Base-by-base conservation (phyloP, 2,329 filamentous ascomycete genomes). In the Metarhizium anisopliae region DNA sequence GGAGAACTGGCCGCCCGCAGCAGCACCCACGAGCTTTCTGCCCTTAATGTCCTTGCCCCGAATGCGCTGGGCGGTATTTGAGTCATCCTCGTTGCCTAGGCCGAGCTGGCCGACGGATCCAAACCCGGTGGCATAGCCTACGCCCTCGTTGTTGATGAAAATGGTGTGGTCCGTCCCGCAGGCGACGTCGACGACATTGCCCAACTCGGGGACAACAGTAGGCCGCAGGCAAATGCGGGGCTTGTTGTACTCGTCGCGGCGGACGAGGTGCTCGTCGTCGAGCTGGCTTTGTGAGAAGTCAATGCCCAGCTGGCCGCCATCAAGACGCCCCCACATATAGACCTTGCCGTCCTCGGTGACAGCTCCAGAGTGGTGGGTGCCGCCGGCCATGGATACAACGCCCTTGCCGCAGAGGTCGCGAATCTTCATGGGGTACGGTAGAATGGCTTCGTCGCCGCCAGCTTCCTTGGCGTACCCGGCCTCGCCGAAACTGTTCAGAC, bases 1-100 rank as follows among this genome's bases (percentile, higher is more conserved):
- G 1, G 85, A 87, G 69, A 84, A 96, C 67, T 96, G 92, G 5
- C 91, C 91, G 61, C 93, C 92, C n/a, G 87, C 87, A 47, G 89
- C 89, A n/a, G 88, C 89, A 72, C 80, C 90, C 38, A 84, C 78
- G 47, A 96, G 78, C 69, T 85, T 84, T 72, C 87, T 85, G 47
- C 83, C 89, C 35, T 84, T 80, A 32, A 94, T 82, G 47, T 90
- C 91, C 13, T 85, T 88, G 74, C 96, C 96, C 65, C 95, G 88
- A 55, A 96, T 89, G 51, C 86, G 65, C 0, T 87, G 94, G 0
- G 92, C 90, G 29, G 82, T 78, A 62, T 86, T 80, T 35, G 96
- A 80, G 63, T 96, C 90, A 52, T 94, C 89, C n/a, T 83, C 83
- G 1, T 80, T 85, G 43, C 87, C 88, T 59, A 85, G 85, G 6